phyloP scores from a whole-genome alignment of 2,329 filamentous ascomycete species.

The Neurospora crassa region DNA sequence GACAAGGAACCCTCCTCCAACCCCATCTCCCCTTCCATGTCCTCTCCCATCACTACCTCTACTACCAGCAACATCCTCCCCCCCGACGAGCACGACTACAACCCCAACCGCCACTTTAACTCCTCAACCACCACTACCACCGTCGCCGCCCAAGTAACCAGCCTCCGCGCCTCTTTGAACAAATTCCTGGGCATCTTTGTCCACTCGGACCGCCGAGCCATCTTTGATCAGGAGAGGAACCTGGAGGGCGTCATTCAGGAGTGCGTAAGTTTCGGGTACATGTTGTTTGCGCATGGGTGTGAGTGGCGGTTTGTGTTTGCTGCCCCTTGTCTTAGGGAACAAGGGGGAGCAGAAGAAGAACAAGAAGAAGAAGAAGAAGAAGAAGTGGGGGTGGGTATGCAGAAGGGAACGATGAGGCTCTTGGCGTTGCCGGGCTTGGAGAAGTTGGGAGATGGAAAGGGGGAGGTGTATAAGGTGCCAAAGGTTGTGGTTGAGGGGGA shows the following conservation, averaged over 20 bases:
- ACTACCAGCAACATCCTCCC: neutral
- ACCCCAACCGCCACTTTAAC: neutral
- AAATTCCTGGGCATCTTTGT: conserved; percentile 4
- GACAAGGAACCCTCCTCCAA: neutral
- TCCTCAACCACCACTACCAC: neutral
- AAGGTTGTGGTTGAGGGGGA: neutral
- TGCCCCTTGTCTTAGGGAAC: neutral
- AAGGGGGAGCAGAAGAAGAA: no score
- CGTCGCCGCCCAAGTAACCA: conserved; percentile 3
- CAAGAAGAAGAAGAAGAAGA: no score
- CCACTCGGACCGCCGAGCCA: neutral
- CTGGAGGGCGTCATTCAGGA: conserved; percentile 3
- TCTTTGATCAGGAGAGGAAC: neutral
- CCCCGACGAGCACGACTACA: neutral
- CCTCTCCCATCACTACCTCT: neutral
- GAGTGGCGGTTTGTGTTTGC: conserved; percentile 7
- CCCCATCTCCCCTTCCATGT: neutral
- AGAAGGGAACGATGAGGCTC: neutral
- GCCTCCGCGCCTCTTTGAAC: neutral
- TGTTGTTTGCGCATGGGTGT: conserved; percentile 5
- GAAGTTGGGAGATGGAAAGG: conserved; percentile 3
- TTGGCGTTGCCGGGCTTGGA: conserved; percentile 7
- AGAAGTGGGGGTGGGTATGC: neutral
- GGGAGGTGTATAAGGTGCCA: neutral
- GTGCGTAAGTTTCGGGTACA: conserved; percentile 5